Evolutionary conservation across 2,329 filamentous ascomycete species (phyloP).

Genomic region (Teratosphaeria epicoccoides): DNA sequence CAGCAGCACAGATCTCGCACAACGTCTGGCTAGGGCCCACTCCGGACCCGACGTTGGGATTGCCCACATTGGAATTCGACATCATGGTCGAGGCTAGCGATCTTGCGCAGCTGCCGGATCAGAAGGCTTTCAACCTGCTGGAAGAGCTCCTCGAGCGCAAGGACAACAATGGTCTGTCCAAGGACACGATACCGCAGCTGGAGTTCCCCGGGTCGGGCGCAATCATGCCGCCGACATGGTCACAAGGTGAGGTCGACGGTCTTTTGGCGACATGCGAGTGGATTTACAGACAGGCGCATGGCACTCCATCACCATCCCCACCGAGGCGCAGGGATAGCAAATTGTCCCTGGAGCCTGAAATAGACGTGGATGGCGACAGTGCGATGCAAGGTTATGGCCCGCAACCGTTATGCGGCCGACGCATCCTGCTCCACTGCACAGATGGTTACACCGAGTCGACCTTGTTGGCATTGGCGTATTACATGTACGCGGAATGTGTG

Average conservation of each 20-base stretch:
- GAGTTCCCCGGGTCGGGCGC: conserved; percentile 95
- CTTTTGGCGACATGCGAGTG: conserved; percentile 80
- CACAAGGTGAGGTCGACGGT: conserved; percentile 69
- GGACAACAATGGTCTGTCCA: conserved; percentile 3
- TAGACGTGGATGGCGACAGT: conserved; percentile 45
- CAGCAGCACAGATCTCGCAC: conserved; percentile 72
- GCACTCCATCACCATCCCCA: conserved; percentile 5
- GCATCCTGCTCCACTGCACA: conserved; percentile 80
- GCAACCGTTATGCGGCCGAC: conserved; percentile 38
- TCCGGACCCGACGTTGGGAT: conserved; percentile 47
- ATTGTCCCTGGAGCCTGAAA: conserved; percentile 27
- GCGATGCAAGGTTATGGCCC: conserved; percentile 35
- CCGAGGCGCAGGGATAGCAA: conserved; percentile 33
- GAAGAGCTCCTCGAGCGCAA: conserved; percentile 41
- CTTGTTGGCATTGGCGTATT: conserved; percentile 80
- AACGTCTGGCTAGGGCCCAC: conserved; percentile 90
- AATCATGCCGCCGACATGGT: conserved; percentile 74
- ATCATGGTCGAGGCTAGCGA: conserved; percentile 84
- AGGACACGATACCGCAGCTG: conserved; percentile 43
- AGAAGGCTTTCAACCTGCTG: conserved; percentile 53
- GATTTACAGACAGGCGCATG: conserved; percentile 73
- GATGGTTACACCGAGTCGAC: conserved; percentile 96
- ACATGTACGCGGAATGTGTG: conserved; percentile 77
- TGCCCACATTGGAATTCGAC: conserved; percentile 42
- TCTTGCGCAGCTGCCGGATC: conserved; percentile 63